A percentile compares a stretch with the other conserved stretches of the same genome.
Evolutionary conservation across 2,329 filamentous ascomycete species (phyloP).

Genomic region (Curvularia spicifera): DNA sequence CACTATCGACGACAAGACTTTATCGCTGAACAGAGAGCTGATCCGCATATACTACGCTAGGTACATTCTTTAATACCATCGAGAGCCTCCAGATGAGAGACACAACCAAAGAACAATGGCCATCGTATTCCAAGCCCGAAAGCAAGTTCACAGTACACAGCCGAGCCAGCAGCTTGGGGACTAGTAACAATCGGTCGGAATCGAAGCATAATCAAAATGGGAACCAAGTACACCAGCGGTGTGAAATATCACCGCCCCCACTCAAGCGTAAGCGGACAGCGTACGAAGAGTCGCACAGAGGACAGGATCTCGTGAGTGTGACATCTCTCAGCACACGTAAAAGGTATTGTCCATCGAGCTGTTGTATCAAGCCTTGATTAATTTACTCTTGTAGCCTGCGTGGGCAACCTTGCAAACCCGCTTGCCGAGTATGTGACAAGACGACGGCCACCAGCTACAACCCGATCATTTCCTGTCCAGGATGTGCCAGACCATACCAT

Average conservation of each 20-base stretch:
- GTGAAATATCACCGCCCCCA: conserved; percentile 34
- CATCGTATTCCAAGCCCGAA: neutral
- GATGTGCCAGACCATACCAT: conserved; percentile 46
- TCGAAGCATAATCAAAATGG: neutral
- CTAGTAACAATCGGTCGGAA: neutral
- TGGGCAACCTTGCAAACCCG: conserved; percentile 9
- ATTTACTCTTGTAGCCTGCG: neutral
- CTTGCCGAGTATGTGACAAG: conserved; percentile 43
- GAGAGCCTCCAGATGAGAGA: conserved; percentile 8
- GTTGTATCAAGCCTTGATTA: neutral
- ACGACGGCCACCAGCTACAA: conserved; percentile 30
- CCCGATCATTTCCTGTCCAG: conserved; percentile 41
- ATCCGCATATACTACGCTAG: conserved; percentile 7
- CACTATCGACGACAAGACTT: neutral
- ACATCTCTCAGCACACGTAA: neutral
- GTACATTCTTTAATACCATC: neutral
- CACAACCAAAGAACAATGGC: neutral
- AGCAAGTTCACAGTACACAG: neutral
- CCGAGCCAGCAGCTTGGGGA: neutral
- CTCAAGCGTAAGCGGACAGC: conserved; percentile 28
- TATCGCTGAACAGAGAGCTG: neutral
- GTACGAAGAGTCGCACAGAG: neutral
- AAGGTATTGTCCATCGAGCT: neutral
- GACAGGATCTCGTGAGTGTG: too few relatives aligned
- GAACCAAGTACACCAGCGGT: conserved; percentile 1